A percentile compares a stretch with the other conserved stretches of the same genome.
Conservation (phyloP, 176 grass and related monocot species). For the Echinochloa phyllopogon region DNA sequence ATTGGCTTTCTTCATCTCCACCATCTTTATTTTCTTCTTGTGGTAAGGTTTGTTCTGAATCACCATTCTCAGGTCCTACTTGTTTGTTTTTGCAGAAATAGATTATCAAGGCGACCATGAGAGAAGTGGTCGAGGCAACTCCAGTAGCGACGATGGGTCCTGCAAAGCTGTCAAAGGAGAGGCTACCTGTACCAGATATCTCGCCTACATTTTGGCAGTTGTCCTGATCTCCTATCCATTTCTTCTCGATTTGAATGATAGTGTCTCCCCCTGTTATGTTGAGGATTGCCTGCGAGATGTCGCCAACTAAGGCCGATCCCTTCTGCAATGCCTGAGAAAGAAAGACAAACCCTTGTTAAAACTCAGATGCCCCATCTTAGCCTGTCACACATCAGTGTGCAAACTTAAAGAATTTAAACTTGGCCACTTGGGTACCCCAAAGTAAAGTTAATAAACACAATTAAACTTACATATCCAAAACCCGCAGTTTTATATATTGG, state of each 20-base stretch:
- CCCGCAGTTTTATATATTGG: slow-evolving; percentile 63
- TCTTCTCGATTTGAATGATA: slow-evolving; percentile 44
- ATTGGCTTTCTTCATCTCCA: background rate
- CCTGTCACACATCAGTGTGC: background rate
- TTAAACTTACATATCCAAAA: slow-evolving; percentile 68
- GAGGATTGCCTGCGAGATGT: slow-evolving; percentile 59
- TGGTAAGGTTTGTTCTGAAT: background rate
- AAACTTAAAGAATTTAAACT: background rate
- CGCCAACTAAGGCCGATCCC: slow-evolving; percentile 35
- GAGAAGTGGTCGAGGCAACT: slow-evolving; percentile 34
- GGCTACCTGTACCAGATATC: background rate
- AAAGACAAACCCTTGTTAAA: background rate
- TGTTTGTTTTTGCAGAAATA: slow-evolving; percentile 29
- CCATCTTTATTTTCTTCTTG: background rate
- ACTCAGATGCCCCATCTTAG: background rate
- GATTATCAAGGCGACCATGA: slow-evolving; percentile 27
- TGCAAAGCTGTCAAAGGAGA: slow-evolving; percentile 46
- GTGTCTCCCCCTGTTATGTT: slow-evolving; percentile 51
- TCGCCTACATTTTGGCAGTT: slow-evolving; percentile 30
- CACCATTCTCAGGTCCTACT: background rate
- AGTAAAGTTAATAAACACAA: background rate
- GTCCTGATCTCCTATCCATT: slow-evolving; percentile 56
- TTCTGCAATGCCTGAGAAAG: slow-evolving; percentile 51
- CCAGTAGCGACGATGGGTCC: slow-evolving; percentile 43
- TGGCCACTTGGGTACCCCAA: background rate